Conservation (phyloP, 768 basidiomycete genomes). For the Russula ochroleuca region DNA sequence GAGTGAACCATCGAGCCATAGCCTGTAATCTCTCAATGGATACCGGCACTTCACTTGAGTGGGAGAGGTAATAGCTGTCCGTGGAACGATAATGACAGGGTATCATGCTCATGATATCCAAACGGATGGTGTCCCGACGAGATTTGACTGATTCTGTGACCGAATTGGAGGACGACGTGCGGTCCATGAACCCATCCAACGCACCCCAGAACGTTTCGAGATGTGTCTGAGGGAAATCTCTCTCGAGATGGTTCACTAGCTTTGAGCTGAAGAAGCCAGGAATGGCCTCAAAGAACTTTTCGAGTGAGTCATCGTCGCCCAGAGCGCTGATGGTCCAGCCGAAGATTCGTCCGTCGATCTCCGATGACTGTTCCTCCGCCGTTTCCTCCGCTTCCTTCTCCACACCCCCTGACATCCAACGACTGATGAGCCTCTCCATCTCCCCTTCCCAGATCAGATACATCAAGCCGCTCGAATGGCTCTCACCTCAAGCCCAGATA, state of each 20-base stretch:
- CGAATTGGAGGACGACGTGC: neutral
- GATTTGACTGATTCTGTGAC: neutral
- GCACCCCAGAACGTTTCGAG: neutral
- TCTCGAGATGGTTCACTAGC: neutral
- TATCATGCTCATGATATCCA: neutral
- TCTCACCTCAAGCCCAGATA: too few species aligned
- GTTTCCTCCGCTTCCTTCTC: neutral
- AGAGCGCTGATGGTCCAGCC: neutral
- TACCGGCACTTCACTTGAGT: too few species aligned
- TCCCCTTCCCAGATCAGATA: too few species aligned
- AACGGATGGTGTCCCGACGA: neutral
- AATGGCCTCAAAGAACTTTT: neutral
- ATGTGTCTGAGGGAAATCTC: neutral
- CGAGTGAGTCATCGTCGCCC: constrained; percentile 1
- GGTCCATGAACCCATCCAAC: neutral
- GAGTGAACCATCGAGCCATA: too few species aligned
- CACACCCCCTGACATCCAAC: too few species aligned
- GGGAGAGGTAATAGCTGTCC: too few species aligned
- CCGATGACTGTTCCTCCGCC: neutral
- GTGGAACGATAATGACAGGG: too few species aligned
- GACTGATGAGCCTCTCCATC: too few species aligned
- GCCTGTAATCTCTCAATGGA: too few species aligned
- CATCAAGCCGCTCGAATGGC: too few species aligned
- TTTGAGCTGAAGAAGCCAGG: neutral
- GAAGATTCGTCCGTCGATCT: neutral